These are phyloP conservation scores for Calocera cornea DNA, from an alignment of 768 basidiomycete species.

Conservation along the genomic window DNA sequence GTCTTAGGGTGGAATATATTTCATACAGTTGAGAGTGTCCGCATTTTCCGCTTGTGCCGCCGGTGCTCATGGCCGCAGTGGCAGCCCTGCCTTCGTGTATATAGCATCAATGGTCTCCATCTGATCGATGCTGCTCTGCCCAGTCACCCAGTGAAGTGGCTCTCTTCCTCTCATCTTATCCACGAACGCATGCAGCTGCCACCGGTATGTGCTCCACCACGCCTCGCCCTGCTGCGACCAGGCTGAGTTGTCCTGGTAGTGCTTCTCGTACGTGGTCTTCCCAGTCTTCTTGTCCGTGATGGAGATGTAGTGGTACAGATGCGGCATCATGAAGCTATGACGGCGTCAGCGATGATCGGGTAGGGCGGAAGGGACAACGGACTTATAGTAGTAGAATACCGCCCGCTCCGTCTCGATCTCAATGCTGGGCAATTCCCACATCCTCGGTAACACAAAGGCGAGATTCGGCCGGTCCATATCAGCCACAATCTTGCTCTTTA, in stretches of 20 bases:
- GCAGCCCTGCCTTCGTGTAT: constrained; percentile 32
- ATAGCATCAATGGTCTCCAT: constrained; percentile 47
- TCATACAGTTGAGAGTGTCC: not conserved
- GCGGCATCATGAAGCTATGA: constrained; percentile 11
- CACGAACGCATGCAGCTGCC: constrained; percentile 52
- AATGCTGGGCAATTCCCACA: constrained; percentile 11
- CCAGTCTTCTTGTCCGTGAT: constrained; percentile 10
- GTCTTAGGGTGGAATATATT: not conserved
- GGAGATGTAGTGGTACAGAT: constrained; percentile 7
- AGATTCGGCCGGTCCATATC: constrained; percentile 11
- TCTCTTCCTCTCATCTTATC: constrained; percentile 40
- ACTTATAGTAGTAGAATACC: constrained; percentile 11
- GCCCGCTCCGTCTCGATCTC: constrained; percentile 10
- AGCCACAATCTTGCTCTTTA: constrained; percentile 9
- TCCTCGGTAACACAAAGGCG: not conserved
- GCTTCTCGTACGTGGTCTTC: constrained; percentile 6
- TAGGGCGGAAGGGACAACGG: not conserved
- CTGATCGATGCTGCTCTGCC: constrained; percentile 41
- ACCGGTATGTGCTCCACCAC: constrained; percentile 28
- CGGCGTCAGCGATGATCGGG: not conserved
- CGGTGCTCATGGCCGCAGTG: not conserved
- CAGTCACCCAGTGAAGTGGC: constrained; percentile 41
- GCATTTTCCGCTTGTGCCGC: not conserved
- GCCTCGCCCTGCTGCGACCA: constrained; percentile 1
- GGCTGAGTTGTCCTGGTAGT: constrained; percentile 7